Conservation (phyloP, 1,284 basidiomycete genomes). For the Malassezia equina region DNA sequence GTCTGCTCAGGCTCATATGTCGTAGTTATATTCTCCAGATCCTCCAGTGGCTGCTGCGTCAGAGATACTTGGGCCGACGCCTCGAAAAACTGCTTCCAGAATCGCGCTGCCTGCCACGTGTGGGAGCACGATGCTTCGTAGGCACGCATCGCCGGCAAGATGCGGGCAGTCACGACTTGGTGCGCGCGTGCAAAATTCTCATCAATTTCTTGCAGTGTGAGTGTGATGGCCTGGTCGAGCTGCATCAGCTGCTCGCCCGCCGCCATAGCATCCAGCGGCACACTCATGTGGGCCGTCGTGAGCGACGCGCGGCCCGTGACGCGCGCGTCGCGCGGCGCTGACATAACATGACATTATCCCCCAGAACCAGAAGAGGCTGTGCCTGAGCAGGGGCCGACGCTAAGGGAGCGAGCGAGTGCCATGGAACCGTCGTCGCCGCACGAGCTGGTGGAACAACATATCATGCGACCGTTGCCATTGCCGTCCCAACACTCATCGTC, state of each 20-base stretch:
- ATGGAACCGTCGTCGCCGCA: background rate
- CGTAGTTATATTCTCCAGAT: background rate
- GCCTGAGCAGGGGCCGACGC: background rate
- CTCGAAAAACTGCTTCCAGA: constrained; percentile 93
- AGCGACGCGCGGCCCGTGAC: background rate
- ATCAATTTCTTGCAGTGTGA: constrained; percentile 70
- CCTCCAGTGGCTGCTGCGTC: constrained; percentile 21
- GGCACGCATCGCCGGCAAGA: constrained; percentile 76
- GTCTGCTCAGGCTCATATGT: background rate
- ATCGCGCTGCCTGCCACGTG: constrained; percentile 78
- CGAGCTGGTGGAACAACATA: background rate
- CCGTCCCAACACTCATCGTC: too few relatives aligned
- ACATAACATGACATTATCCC: background rate
- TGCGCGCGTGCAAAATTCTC: constrained; percentile 85
- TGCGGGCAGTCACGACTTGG: constrained; percentile 66
- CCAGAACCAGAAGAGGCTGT: background rate
- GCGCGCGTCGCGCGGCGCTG: background rate
- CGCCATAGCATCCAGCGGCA: constrained; percentile 1
- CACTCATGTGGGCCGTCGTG: background rate
- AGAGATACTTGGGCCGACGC: constrained; percentile 75
- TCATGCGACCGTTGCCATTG: background rate
- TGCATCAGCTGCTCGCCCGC: constrained; percentile 70
- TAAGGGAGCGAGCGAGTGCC: background rate
- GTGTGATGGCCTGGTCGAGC: constrained; percentile 86
- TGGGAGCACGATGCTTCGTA: constrained; percentile 77